These are phyloP conservation scores for Candida tetrigidarum DNA, from an alignment of 1,139 yeast genomes.

Conservation along the genomic window DNA sequence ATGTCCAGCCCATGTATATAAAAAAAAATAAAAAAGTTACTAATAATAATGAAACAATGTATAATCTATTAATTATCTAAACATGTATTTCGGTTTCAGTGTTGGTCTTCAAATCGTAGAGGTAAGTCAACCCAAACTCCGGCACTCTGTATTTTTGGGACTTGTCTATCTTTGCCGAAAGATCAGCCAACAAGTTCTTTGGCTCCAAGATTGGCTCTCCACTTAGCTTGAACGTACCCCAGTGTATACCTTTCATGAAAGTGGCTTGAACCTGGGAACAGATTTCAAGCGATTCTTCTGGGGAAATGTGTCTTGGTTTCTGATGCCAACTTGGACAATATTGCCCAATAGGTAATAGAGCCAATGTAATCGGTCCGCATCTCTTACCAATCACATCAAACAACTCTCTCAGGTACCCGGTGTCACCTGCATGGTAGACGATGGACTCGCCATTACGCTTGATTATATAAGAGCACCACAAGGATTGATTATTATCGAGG, in stretches of 20 bases:
- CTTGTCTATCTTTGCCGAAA: constrained; percentile 26
- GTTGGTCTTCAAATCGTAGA: constrained; percentile 29
- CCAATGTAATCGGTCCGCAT: constrained; percentile 67
- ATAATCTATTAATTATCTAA: constrained; percentile 10
- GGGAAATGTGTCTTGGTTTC: constrained; percentile 84
- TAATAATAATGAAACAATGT: too few species aligned
- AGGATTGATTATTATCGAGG: constrained; percentile 74
- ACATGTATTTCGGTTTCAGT: constrained; percentile 19
- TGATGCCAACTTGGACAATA: constrained; percentile 97
- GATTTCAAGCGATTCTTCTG: constrained; percentile 73
- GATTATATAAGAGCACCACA: constrained; percentile 88
- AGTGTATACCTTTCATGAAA: constrained; percentile 84
- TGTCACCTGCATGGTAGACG: constrained; percentile 92
- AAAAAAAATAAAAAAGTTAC: not conserved
- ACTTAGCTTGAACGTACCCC: constrained; percentile 93
- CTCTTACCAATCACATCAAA: constrained; percentile 65
- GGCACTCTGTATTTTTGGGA: constrained; percentile 34
- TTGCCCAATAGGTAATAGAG: constrained; percentile 91
- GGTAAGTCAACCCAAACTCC: constrained; percentile 47
- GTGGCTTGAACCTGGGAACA: constrained; percentile 64
- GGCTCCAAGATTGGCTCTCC: constrained; percentile 91
- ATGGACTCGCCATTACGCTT: constrained; percentile 68
- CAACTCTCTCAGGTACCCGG: constrained; percentile 80
- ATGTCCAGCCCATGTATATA: constrained; percentile 2
- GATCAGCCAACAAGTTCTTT: constrained; percentile 39